Evolutionary conservation across 495 filamentous ascomycete species (phyloP).

Genomic region (Daldinia concentrica): DNA sequence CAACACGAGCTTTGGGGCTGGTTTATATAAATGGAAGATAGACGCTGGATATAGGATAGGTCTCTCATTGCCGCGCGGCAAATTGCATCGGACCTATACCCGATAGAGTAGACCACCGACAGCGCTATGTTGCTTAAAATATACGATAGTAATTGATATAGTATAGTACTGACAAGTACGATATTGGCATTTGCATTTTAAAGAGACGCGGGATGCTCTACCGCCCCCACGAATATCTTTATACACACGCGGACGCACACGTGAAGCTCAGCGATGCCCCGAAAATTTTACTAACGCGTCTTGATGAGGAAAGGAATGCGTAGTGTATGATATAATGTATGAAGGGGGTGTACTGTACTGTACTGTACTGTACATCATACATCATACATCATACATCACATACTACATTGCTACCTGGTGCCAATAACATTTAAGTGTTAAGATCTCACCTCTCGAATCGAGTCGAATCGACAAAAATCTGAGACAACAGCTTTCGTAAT

Average conservation of each 20-base stretch:
- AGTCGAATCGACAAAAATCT: conserved; percentile 18
- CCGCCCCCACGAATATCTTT: conserved; percentile 5
- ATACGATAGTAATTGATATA: conserved; percentile 1
- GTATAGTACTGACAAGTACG: conserved; percentile 14
- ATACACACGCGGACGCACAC: neutral
- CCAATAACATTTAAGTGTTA: conserved; percentile 34
- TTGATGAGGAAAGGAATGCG: conserved; percentile 21
- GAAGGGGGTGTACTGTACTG: neutral
- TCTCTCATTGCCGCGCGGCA: conserved; percentile 40
- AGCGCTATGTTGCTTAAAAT: conserved; percentile 14
- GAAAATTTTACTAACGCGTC: conserved; percentile 18
- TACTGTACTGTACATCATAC: conserved; percentile 2
- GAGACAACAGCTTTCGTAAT: conserved; percentile 39
- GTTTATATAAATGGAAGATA: conserved; percentile 18
- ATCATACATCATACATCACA: conserved; percentile 1
- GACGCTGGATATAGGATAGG: neutral
- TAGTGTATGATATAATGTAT: conserved; percentile 7
- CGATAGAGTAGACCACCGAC: conserved; percentile 12
- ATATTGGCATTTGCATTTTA: neutral
- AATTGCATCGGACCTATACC: conserved; percentile 28
- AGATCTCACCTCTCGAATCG: conserved; percentile 33
- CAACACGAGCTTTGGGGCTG: conserved; percentile 1
- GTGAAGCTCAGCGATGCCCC: neutral
- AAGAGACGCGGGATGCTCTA: conserved; percentile 16
- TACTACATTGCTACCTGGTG: conserved; percentile 12